phyloP scores from a whole-genome alignment of 495 filamentous ascomycete genomes.

The Neurospora sp. region DNA sequence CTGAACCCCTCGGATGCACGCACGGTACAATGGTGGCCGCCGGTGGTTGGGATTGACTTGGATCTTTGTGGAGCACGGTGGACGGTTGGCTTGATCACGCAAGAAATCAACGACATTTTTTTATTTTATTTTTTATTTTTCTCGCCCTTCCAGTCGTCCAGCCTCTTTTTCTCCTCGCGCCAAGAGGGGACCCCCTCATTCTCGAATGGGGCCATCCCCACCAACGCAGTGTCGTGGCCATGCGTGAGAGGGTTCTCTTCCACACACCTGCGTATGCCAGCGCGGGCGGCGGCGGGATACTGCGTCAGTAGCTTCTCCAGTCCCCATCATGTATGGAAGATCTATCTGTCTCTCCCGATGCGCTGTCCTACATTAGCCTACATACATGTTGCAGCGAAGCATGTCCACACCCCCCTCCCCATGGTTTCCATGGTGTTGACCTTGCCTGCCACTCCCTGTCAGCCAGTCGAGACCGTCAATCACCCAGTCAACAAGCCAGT shows the following conservation, averaged over 20 bases:
- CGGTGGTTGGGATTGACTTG: neutral
- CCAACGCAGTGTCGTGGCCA: slow-evolving; percentile 2
- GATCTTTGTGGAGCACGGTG: neutral
- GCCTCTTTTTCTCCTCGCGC: neutral
- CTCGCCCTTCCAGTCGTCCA: neutral
- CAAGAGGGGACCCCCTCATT: neutral
- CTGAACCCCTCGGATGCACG: neutral
- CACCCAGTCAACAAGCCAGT: neutral
- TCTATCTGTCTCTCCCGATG: slow-evolving; percentile 13
- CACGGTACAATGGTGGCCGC: neutral
- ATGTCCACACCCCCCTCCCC: neutral
- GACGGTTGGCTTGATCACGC: neutral
- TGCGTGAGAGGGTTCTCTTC: neutral
- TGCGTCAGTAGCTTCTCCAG: slow-evolving; percentile 4
- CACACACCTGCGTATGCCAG: slow-evolving; percentile 4
- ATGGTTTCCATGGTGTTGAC: neutral
- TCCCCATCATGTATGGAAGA: slow-evolving; percentile 9
- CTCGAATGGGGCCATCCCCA: neutral
- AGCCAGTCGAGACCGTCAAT: neutral
- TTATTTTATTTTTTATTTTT: neutral
- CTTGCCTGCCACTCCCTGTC: neutral
- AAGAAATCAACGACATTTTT: neutral
- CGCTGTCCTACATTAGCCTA: slow-evolving; percentile 14
- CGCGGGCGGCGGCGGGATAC: slow-evolving; percentile 15
- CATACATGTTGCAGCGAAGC: neutral